Evolutionary conservation across 2,329 filamentous ascomycete species (phyloP).

Genomic region (Hypoxylon sp.): DNA sequence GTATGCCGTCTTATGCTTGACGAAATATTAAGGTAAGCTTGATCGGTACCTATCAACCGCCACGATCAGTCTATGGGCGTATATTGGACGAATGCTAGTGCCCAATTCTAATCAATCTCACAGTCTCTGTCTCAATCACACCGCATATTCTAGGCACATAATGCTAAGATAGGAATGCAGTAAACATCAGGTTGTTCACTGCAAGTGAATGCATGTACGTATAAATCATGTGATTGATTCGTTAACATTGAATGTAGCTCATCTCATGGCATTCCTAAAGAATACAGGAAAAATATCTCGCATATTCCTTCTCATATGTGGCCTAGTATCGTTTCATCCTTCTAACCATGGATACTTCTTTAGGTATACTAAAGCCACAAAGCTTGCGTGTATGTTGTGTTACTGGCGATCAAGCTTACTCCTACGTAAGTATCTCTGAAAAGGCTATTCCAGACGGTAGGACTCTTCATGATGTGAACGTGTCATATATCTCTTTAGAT

Average conservation of each 20-base stretch:
- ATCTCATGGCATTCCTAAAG: neutral
- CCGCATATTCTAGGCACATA: slow-evolving; percentile 2
- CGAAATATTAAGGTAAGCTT: neutral
- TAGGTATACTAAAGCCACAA: neutral
- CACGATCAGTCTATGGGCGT: neutral
- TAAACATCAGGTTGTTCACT: slow-evolving; percentile 1
- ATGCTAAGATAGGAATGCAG: neutral
- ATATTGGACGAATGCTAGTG: neutral
- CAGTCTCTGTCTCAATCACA: neutral
- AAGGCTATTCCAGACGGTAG: neutral
- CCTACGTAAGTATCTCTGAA: neutral
- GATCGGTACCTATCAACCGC: neutral
- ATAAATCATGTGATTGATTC: neutral
- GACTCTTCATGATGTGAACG: neutral
- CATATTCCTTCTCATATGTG: neutral
- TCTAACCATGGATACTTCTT: neutral
- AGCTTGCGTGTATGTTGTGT: neutral
- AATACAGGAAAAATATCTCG: neutral
- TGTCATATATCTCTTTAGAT: neutral
- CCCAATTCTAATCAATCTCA: neutral
- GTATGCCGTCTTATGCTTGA: neutral
- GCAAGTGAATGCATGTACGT: neutral
- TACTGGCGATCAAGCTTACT: neutral
- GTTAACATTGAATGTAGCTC: neutral
- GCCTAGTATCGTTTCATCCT: neutral